Evolutionary conservation across 176 grass and related monocot genomes (phyloP), one percentile per base, ranked within the genome.

Genomic region (Pharus latifolius): DNA sequence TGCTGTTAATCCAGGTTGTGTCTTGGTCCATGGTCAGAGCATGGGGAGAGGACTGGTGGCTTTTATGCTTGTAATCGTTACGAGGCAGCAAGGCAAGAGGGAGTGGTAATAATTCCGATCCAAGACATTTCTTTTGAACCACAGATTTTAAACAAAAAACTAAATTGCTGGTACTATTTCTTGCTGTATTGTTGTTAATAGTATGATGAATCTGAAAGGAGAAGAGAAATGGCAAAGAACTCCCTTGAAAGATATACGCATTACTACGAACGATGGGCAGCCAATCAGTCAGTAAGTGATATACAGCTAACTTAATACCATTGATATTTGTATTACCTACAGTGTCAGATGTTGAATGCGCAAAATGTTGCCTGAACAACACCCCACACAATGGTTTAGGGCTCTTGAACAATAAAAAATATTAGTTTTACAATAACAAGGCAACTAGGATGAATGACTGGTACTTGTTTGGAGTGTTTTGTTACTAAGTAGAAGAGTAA

Each of bases 11-110:
- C 37, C 65, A 99, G 96, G 96, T 58, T 99, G 40, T 99, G 96
- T 82, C 96, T 99, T 88, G 96, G 90, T 70, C 69, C 96, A 48
- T 99, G 96, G 96, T 88, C 87, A 2, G 96, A 99, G 68, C 96
- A 99, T 79, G 96, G 96, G 58, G 96, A 99, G 72, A 91, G 96
- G 71, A 99, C 96, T 0, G 96, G 96, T 77, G 96, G 96, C 38
- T 99, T 99, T 67, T 99, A 99, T 86, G 96, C 96, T 66, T 99
- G 96, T 75, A 99, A 99, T 59, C 96, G 96, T 25, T 99, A 99
- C 66, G 96, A 99, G 65, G 63, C 96, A 45, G 96, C 96, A 83
- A 99, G 91, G 53, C 96, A 99, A 67, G 96, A 99, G 84, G 96
- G 96, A 88, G 90, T 72, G 96, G 96, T 99, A 95, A 78, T 63